A percentile compares a stretch with the other conserved stretches of the same genome.
These are phyloP conservation scores for Hura crepitans DNA, from an alignment of 441 rosid genomes.

Conservation along the genomic window DNA sequence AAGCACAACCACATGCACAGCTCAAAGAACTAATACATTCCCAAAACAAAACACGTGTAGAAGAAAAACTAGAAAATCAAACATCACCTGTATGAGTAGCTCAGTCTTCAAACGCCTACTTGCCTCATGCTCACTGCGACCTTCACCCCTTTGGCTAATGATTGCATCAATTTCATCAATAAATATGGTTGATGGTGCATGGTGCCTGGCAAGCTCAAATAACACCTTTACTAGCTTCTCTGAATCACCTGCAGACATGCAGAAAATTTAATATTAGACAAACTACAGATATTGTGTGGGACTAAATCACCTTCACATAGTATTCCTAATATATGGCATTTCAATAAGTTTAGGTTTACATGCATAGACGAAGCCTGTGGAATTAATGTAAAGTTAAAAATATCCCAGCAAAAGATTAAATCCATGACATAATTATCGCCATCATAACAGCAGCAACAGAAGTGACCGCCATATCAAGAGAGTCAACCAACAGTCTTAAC, in stretches of 20 bases:
- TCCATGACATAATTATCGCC: not conserved
- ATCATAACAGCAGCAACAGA: not conserved
- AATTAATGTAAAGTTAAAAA: not conserved
- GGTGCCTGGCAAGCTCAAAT: conserved; percentile 93
- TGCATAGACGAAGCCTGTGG: not conserved
- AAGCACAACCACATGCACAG: not conserved
- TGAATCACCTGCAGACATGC: conserved; percentile 70
- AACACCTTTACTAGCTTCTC: conserved; percentile 88
- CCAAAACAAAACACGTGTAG: not conserved
- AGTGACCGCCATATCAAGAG: not conserved
- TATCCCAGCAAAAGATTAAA: not conserved
- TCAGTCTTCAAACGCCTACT: conserved; percentile 97
- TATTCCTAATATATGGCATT: not conserved
- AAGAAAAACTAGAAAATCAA: conserved; percentile 12
- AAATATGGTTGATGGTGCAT: conserved; percentile 92
- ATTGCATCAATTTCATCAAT: conserved; percentile 96
- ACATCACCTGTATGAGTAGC: conserved; percentile 82
- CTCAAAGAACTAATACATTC: not conserved
- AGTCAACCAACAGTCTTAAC: not conserved
- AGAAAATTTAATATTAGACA: conserved; percentile 7
- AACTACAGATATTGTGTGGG: not conserved
- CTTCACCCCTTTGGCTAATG: conserved; percentile 94
- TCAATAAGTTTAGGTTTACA: not conserved
- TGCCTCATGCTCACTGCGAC: conserved; percentile 93
- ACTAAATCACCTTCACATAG: not conserved